A percentile compares a stretch with the other conserved stretches of the same genome.
Conservation (phyloP, 306 rosid species). For the Canavalia gladiata region DNA sequence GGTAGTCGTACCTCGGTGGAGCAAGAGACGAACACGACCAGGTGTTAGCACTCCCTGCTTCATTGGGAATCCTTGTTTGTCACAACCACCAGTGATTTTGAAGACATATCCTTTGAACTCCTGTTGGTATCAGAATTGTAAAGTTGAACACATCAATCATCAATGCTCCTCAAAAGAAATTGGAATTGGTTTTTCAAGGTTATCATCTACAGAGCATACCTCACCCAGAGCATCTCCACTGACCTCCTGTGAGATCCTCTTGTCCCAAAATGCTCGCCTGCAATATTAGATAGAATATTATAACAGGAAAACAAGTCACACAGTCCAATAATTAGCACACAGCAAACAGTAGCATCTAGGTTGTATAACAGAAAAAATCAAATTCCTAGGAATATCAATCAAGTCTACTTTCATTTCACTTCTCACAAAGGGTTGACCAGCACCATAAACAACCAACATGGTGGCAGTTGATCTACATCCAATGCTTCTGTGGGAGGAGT, state of each 20-base stretch:
- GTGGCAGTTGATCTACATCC: not conserved
- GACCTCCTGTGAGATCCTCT: conserved; percentile 53
- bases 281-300: conserved; percentile 1
- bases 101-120: conserved; percentile 53
- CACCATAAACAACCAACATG: not conserved
- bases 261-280: conserved; percentile 53
- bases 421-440: not conserved
- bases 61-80: conserved; percentile 56
- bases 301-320: not conserved
- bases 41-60: conserved; percentile 55
- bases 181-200: not conserved
- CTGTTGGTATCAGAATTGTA: conserved; percentile 16
- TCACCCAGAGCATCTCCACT: conserved; percentile 50
- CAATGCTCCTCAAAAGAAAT: not conserved
- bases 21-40: conserved; percentile 55
- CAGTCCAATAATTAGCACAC: not conserved
- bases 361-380: not conserved
- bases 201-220: conserved; percentile 26
- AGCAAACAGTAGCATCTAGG: not conserved
- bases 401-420: not conserved
- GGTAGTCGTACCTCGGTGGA: conserved; percentile 45
- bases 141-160: not conserved
- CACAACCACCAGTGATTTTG: conserved; percentile 55
- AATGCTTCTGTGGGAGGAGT: not conserved
- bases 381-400: not conserved